These are phyloP conservation scores for Cyberlindnera xylosilytica DNA, from an alignment of 805 yeast species.

Conservation along the genomic window DNA sequence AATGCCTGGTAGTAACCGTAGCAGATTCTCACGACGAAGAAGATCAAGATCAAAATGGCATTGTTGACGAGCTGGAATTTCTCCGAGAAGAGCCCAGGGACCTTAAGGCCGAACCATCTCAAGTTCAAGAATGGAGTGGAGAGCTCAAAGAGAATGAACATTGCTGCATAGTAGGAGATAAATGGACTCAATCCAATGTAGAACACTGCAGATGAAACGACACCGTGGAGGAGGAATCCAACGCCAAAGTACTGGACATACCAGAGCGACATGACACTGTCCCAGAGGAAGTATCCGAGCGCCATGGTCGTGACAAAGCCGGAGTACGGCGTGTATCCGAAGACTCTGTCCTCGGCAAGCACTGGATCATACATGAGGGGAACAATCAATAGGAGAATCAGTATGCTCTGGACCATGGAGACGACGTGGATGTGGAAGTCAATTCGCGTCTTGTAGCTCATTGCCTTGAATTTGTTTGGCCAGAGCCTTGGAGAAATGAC, in stretches of 20 bases:
- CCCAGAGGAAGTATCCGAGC: constrained; percentile 86
- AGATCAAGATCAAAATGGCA: constrained; percentile 53
- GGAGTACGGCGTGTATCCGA: constrained; percentile 65
- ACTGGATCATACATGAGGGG: constrained; percentile 61
- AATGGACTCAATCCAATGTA: constrained; percentile 60
- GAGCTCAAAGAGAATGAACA: constrained; percentile 72
- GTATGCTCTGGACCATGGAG: constrained; percentile 75
- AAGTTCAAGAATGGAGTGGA: constrained; percentile 85
- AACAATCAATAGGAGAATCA: constrained; percentile 54
- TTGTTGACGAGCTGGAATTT: constrained; percentile 61
- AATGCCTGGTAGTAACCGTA: constrained; percentile 75
- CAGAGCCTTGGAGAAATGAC: constrained; percentile 23
- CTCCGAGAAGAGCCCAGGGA: constrained; percentile 59
- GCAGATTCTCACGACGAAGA: constrained; percentile 66
- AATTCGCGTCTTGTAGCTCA: constrained; percentile 44
- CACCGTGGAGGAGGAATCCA: constrained; percentile 74
- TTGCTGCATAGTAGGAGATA: constrained; percentile 68
- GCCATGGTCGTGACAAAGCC: constrained; percentile 66
- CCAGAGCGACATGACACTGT: constrained; percentile 54
- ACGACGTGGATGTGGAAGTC: constrained; percentile 87
- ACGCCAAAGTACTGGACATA: constrained; percentile 62
- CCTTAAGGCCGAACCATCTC: constrained; percentile 76
- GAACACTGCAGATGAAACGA: constrained; percentile 70
- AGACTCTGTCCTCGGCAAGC: constrained; percentile 46
- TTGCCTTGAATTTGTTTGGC: constrained; percentile 19